Base-by-base conservation (phyloP, 495 filamentous ascomycete genomes). In the Apodospora peruviana region DNA sequence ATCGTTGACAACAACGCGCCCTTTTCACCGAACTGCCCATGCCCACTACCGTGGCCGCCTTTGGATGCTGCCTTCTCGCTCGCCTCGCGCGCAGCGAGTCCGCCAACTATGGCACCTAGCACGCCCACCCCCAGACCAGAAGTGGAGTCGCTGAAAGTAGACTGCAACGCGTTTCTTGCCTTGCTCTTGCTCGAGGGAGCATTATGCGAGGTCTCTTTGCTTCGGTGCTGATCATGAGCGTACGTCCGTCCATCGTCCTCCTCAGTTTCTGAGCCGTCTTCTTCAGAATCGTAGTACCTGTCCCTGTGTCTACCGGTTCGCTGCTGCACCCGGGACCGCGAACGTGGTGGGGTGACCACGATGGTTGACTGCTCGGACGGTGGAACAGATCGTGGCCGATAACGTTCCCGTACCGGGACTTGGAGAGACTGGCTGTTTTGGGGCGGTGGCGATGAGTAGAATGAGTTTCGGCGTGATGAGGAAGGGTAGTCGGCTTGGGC, bases 51-150 rank as follows among this genome's bases (percentile, higher is more conserved):
- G 21, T 52, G 16, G 11, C 48, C 18, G 2, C 11, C n/a, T 38
- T 42, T 19, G 12, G 5, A 49, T 35, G 22, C 52, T 20, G 56
- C 60, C 8, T 56, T 53, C 17, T 69, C 62, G 34, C 58, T 58
- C 0, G 62, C 71, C 55, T 75, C 67, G 1, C 69, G 39, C 3
- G 60, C 69, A 4, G 69, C 71, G 1, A 76, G 42, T 0, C 72
- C 72, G 5, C 72, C 72, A 0, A 73, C 65, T 4, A 76, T 55
- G 3, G 72, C 71, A 12, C 72, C 72, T 3, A 76, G 48, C 18
- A 73, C 61, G 16, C 70, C 65, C 2, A 66, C 65, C 14, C 71
- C 70, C 0, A 76, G 44, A 0, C 71, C 72, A 0, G 68, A 59
- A 2, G 62, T 65, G 0, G 71, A 67, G 24, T 60, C 51, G 3